Evolutionary conservation across 495 filamentous ascomycete genomes (phyloP).

Genomic region (Penicillium egyptiacum): DNA sequence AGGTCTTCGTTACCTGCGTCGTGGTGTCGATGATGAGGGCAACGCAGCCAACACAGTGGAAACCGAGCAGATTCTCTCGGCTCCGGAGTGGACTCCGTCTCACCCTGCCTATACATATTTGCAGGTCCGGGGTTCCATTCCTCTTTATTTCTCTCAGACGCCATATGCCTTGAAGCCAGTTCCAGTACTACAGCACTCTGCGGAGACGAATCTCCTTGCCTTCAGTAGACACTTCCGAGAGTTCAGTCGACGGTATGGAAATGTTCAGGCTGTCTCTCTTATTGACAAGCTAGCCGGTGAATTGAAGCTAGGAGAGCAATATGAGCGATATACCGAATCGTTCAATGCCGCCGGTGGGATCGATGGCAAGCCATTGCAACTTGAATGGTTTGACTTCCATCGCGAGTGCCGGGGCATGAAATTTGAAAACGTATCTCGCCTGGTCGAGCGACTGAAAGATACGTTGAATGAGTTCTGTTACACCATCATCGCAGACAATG

Average conservation of each 20-base stretch:
- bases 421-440: constrained; percentile 84
- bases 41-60: constrained; percentile 89
- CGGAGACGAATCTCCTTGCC: constrained; percentile 71
- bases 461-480: constrained; percentile 65
- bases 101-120: constrained; percentile 76
- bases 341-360: constrained; percentile 63
- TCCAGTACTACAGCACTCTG: constrained; percentile 75
- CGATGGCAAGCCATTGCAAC: constrained; percentile 56
- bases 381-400: constrained; percentile 98
- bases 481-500: constrained; percentile 54
- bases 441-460: constrained; percentile 66
- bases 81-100: constrained; percentile 57
- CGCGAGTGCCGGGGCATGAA: constrained; percentile 89
- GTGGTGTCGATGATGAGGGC: constrained; percentile 85
- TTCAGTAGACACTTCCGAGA: constrained; percentile 76
- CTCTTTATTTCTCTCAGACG: constrained; percentile 88
- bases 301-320: constrained; percentile 71
- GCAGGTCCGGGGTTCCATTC: constrained; percentile 85
- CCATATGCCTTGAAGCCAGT: constrained; percentile 90
- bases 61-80: constrained; percentile 87
- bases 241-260: constrained; percentile 65
- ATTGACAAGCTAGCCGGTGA: constrained; percentile 86
- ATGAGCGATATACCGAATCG: constrained; percentile 60
- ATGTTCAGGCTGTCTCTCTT: constrained; percentile 74
- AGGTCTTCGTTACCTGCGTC: constrained; percentile 86